Conservation (phyloP, 2,329 filamentous ascomycete species). For the Byssoonygena ceratinophila region DNA sequence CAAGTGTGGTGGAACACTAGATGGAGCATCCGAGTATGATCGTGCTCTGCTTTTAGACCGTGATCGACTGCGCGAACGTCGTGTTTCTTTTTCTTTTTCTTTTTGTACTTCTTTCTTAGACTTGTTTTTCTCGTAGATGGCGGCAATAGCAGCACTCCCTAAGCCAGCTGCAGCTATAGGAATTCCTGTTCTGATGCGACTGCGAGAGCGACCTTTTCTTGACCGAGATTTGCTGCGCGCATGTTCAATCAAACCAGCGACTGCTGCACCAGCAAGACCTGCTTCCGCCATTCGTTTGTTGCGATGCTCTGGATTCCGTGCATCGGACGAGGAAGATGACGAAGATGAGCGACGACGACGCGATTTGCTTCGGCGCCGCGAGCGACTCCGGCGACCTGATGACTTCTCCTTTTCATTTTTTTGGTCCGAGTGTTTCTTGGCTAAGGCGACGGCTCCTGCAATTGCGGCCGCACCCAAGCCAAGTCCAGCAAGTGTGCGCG, state of each 20-base stretch:
- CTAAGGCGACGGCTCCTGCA: conserved; percentile 50
- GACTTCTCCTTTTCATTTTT: conserved; percentile 35
- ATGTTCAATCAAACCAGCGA: conserved; percentile 50
- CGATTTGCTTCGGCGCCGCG: conserved; percentile 40
- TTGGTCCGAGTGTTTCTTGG: conserved; percentile 43
- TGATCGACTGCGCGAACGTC: conserved; percentile 38
- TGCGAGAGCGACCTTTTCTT: conserved; percentile 42
- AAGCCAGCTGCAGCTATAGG: conserved; percentile 53
- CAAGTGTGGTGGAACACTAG: conserved; percentile 39
- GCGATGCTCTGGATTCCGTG: conserved; percentile 39
- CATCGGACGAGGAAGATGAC: conserved; percentile 25
- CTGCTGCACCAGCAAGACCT: conserved; percentile 51
- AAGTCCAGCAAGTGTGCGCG: conserved; percentile 44
- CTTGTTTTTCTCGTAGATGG: conserved; percentile 53
- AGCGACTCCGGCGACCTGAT: conserved; percentile 38
- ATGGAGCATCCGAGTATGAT: conserved; percentile 31
- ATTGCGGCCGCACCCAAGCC: conserved; percentile 48
- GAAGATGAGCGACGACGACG: conserved; percentile 29
- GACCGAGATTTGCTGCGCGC: conserved; percentile 49
- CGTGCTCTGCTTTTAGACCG: conserved; percentile 35
- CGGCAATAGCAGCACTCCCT: conserved; percentile 51
- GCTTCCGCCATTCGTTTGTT: conserved; percentile 52
- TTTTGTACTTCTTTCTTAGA: conserved; percentile 43
- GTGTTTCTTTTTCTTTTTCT: conserved; percentile 27
- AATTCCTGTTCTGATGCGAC: conserved; percentile 46